Base-by-base conservation (phyloP, 495 filamentous ascomycete genomes). In the Talaromyces wortmannii region DNA sequence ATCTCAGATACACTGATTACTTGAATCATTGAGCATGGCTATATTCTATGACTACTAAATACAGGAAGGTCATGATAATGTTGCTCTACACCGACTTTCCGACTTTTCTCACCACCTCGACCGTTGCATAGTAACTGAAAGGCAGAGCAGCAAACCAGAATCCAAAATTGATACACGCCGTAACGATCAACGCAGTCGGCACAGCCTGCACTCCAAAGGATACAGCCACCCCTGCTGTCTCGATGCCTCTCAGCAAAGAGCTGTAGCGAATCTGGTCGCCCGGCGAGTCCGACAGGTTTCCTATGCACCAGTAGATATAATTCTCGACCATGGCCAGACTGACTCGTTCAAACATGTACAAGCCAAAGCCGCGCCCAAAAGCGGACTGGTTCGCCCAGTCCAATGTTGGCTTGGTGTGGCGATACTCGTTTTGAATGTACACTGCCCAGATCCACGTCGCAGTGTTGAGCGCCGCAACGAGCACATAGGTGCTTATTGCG, bases 271-370 rank as follows among this genome's bases (percentile, higher is more conserved):
- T 72, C 59, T 74, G 70, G 13, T 73, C 69, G 5, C 68, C 69
- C 0, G 69, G 70, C 6, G 69, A 71, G 40, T 75, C 69, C 5
- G 72, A 66, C 13, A 76, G 33, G 51, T 75, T 75, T 0, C 72
- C 62, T 44, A 76, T 75, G 40, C 70, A 75, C 72, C 69, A 75
- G 45, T 75, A 74, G 5, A 76, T 74, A 50, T 74, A 75, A 53
- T 77, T 77, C 50, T 75, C 71, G 0, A 75, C 68, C 60, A 75
- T 63, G 6, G 66, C 67, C 2, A 66, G 55, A 57, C 67, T 71
- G 17, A 75, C 59, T 3, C 67, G 59, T 40, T 73, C 67, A 47
- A 75, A 67, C 50, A 76, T 61, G 52, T 70, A 73, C 16, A 76
- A 31, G 6, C 69, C 72, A 48, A 76, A 75, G 0, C 73, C 73